Conservation (phyloP, 306 rosid genomes). For the cucumber (Cucumis sativus) region DNA sequence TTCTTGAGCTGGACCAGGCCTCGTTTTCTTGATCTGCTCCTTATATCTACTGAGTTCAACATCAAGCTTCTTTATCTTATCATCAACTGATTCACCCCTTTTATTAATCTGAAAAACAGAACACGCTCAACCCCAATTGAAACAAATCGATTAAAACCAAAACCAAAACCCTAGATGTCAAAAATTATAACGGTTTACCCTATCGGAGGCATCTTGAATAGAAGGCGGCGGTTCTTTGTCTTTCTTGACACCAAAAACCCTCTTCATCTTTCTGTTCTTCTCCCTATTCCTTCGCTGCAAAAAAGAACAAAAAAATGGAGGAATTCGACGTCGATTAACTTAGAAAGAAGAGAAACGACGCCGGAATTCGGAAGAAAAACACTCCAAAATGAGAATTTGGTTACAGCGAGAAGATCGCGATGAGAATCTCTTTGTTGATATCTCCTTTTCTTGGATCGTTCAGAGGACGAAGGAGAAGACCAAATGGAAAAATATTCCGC, state of each 20-base stretch:
- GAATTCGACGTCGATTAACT: not conserved
- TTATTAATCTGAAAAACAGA: slow-evolving; percentile 45
- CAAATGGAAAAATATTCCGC: not conserved
- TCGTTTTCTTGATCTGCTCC: slow-evolving; percentile 88
- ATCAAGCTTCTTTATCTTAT: slow-evolving; percentile 79
- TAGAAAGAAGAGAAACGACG: not conserved
- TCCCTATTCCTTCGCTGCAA: not conserved
- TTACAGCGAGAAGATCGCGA: not conserved
- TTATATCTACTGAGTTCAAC: slow-evolving; percentile 72
- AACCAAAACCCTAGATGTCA: not conserved
- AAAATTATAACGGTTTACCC: slow-evolving; percentile 21
- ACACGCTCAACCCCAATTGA: not conserved
- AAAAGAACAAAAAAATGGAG: not conserved
- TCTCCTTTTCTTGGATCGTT: not conserved
- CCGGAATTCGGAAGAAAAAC: not conserved
- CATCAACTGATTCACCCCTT: slow-evolving; percentile 86
- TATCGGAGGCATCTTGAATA: slow-evolving; percentile 65
- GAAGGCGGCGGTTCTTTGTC: slow-evolving; percentile 91
- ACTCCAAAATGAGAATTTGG: not conserved
- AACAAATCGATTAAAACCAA: not conserved
- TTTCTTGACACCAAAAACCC: slow-evolving; percentile 77
- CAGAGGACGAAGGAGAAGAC: not conserved
- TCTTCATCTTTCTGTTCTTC: slow-evolving; percentile 41
- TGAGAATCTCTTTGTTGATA: not conserved
- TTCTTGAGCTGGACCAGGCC: slow-evolving; percentile 94